These are phyloP conservation scores for Pythium sp. DNA, from an alignment of 352 stramenopile genomes.

Conservation along the genomic window DNA sequence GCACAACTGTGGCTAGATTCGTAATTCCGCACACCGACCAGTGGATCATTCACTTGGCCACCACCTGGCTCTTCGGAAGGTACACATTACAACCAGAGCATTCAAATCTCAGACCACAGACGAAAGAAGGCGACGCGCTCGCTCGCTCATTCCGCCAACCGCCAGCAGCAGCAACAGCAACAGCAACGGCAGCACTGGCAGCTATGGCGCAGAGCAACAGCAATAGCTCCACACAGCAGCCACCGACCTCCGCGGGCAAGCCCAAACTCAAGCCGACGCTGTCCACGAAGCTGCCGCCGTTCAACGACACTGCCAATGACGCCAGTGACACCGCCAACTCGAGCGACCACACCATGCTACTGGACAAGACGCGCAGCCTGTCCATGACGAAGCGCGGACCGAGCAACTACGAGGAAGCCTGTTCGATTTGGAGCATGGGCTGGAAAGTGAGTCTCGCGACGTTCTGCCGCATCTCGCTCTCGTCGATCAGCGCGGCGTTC, in stretches of 20 bases:
- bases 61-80: background rate
- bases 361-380: conserved; percentile 6
- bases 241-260: background rate
- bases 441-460: conserved; percentile 84
- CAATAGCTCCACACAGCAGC: background rate
- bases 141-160: conserved; percentile 5
- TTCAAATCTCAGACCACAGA: background rate
- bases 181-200: too few species aligned
- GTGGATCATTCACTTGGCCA: background rate
- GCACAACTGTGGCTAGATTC: background rate
- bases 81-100: background rate
- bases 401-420: conserved; percentile 44
- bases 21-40: background rate
- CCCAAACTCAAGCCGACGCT: conserved; percentile 8
- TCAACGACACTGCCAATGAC: background rate
- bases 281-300: conserved; percentile 1
- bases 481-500: conserved; percentile 78
- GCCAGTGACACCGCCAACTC: background rate
- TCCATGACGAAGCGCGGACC: conserved; percentile 5
- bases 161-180: background rate
- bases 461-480: conserved; percentile 76
- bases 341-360: conserved; percentile 9
- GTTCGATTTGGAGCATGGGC: conserved; percentile 77
- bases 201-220: background rate
- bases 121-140: background rate